A percentile compares a stretch with the other conserved stretches of the same genome.
These are phyloP conservation scores for Mucor lusitanicus DNA, from an alignment of 371 early-diverging fungal species.

Conservation along the genomic window DNA sequence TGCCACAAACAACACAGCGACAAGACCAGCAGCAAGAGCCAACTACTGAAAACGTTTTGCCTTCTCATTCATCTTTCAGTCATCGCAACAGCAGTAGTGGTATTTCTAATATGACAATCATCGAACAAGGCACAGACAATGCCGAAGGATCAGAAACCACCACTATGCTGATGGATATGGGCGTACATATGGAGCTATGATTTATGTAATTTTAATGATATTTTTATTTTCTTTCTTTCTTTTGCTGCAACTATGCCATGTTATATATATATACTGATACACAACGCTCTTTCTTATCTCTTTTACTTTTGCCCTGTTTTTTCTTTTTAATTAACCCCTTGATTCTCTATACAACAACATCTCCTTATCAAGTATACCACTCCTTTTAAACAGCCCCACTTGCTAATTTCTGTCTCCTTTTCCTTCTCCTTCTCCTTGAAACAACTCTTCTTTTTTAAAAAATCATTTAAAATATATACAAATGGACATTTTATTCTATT, in stretches of 20 bases:
- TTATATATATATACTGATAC: too few relatives aligned
- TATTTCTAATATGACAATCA: neutral
- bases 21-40: neutral
- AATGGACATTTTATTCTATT: too few relatives aligned
- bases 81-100: conserved; percentile 1
- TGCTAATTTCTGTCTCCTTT: too few relatives aligned
- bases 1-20: neutral
- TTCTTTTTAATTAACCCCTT: neutral
- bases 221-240: conserved; percentile 1
- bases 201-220: neutral
- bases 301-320: neutral
- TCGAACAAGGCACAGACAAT: neutral
- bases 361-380: too few relatives aligned
- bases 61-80: too few relatives aligned
- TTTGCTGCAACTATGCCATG: conserved; percentile 3
- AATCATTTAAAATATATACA: too few relatives aligned
- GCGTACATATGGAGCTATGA: conserved; percentile 20
- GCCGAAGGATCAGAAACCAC: conserved; percentile 8
- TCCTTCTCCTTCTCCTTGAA: too few relatives aligned
- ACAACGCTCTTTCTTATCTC: too few relatives aligned
- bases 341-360: too few relatives aligned
- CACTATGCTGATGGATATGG: conserved; percentile 25
- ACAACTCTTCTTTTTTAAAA: too few relatives aligned
- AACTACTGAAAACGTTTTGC: neutral
- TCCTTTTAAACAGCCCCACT: too few relatives aligned